These are phyloP conservation scores for Eremothecium coryli DNA, from an alignment of 1,139 yeast genomes.

Conservation along the genomic window DNA sequence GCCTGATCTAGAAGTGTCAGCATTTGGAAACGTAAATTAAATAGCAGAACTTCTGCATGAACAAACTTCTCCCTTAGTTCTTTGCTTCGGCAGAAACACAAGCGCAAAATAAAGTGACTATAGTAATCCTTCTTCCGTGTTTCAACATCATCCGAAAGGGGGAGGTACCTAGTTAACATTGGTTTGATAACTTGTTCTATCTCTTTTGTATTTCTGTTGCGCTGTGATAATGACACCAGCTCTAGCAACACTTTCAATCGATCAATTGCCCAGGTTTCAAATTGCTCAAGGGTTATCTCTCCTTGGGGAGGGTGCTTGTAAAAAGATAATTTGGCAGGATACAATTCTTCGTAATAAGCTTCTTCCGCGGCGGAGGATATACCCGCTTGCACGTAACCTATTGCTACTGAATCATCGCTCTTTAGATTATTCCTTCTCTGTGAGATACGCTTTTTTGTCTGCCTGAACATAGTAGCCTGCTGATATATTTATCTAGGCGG, in stretches of 20 bases:
- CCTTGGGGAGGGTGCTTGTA: conserved; percentile 69
- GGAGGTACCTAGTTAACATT: conserved; percentile 52
- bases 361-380: conserved; percentile 22
- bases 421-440: conserved; percentile 62
- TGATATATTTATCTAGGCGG: no score
- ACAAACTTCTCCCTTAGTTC: conserved; percentile 75
- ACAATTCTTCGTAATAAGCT: conserved; percentile 25
- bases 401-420: conserved; percentile 8
- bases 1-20: conserved; percentile 64
- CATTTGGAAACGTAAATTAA: conserved; percentile 59
- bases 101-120: conserved; percentile 76
- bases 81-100: conserved; percentile 86
- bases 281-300: conserved; percentile 84
- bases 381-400: conserved; percentile 12
- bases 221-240: conserved; percentile 63
- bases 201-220: conserved; percentile 58
- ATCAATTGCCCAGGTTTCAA: conserved; percentile 93
- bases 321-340: conserved; percentile 34
- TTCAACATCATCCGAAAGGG: conserved; percentile 40
- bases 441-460: conserved; percentile 63
- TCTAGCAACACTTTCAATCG: conserved; percentile 75
- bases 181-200: conserved; percentile 59
- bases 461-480: conserved; percentile 51
- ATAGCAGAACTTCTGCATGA: conserved; percentile 64
- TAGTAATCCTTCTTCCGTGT: conserved; percentile 86